Evolutionary conservation across 106 monocot genomes (phyloP).

Genomic region (Dendrobium huoshanense): DNA sequence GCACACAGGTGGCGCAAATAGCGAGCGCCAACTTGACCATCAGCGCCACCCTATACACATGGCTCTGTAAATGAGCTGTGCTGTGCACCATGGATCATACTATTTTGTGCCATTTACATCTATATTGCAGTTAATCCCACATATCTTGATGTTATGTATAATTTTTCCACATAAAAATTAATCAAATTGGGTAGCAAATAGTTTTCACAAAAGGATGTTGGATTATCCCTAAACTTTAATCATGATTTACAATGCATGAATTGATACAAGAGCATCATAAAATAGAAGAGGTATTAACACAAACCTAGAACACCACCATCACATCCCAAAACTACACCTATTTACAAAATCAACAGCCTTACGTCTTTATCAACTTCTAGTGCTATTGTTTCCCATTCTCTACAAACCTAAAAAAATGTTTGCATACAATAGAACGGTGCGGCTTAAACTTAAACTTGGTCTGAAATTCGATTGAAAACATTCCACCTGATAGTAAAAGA

Average conservation of each 20-base stretch:
- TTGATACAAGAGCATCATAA: background rate
- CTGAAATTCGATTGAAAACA: background rate
- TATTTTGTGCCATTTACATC: too few species aligned
- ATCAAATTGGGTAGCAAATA: too few species aligned
- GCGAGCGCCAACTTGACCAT: too few species aligned
- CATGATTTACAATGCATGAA: background rate
- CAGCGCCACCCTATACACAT: too few species aligned
- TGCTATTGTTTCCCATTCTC: conserved; percentile 83
- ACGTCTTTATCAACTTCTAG: conserved; percentile 59
- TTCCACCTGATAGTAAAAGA: background rate
- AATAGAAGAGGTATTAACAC: background rate
- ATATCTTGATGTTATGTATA: too few species aligned
- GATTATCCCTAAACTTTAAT: background rate
- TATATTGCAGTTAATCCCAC: too few species aligned
- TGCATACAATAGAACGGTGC: background rate
- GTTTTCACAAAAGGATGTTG: too few species aligned
- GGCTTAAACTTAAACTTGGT: background rate
- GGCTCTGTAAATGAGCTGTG: too few species aligned
- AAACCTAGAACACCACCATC: conserved; percentile 88
- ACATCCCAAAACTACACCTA: conserved; percentile 81
- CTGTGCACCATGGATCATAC: too few species aligned
- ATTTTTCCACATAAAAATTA: too few species aligned
- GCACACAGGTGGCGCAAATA: too few species aligned
- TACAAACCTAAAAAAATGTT: conserved; percentile 53
- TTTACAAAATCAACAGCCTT: conserved; percentile 60